Conservation (phyloP, 495 filamentous ascomycete genomes). For the Aspergillus campestris region DNA sequence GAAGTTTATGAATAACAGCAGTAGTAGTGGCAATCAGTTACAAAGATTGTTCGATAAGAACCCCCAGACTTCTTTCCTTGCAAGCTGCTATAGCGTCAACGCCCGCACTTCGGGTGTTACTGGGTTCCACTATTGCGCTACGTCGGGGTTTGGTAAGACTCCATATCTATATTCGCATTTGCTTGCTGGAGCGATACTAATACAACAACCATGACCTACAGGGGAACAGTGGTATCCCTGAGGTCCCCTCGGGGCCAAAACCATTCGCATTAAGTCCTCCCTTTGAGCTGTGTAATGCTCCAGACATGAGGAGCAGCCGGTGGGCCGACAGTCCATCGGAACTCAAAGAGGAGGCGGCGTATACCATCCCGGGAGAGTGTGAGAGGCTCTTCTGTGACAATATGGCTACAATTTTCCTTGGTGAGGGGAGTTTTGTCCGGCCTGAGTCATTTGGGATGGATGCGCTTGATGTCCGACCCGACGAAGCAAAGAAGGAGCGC, state of each 20-base stretch:
- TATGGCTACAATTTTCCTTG: slow-evolving; percentile 85
- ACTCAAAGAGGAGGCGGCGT: slow-evolving; percentile 80
- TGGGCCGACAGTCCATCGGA: slow-evolving; percentile 28
- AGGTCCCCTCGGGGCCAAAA: slow-evolving; percentile 79
- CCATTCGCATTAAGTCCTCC: slow-evolving; percentile 75
- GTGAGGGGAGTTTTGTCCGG: slow-evolving; percentile 67
- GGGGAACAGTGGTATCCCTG: slow-evolving; percentile 96
- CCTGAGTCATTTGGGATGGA: slow-evolving; percentile 72
- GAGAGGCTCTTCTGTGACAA: slow-evolving; percentile 99
- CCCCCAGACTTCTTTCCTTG: slow-evolving; percentile 59
- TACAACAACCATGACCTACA: slow-evolving; percentile 17
- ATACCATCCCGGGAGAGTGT: slow-evolving; percentile 97
- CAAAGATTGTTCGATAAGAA: slow-evolving; percentile 39
- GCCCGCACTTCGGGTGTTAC: slow-evolving; percentile 49
- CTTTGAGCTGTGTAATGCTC: slow-evolving; percentile 56
- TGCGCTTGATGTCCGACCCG: slow-evolving; percentile 40
- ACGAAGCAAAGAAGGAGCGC: slow-evolving; percentile 16
- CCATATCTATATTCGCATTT: not conserved
- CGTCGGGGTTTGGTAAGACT: slow-evolving; percentile 59
- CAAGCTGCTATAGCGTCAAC: slow-evolving; percentile 72
- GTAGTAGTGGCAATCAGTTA: slow-evolving; percentile 64
- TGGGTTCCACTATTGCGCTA: slow-evolving; percentile 93
- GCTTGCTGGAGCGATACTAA: slow-evolving; percentile 3
- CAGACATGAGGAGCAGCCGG: slow-evolving; percentile 50
- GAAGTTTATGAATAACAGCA: slow-evolving; percentile 57